Conservation (phyloP, 1,284 basidiomycete species). For the Xerocomus minutiporus region DNA sequence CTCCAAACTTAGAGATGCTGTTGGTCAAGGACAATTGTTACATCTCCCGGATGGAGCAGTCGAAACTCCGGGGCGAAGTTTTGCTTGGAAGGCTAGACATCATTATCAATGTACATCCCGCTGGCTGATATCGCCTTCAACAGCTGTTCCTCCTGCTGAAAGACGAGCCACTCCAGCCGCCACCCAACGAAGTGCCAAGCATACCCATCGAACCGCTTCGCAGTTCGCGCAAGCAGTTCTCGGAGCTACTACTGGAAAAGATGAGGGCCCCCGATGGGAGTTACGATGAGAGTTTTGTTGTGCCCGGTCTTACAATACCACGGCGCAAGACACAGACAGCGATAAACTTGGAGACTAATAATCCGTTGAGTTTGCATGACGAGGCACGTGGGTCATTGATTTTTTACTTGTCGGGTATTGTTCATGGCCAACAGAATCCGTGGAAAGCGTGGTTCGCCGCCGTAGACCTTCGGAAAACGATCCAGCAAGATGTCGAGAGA, state of each 20-base stretch:
- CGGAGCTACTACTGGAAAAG: constrained; percentile 51
- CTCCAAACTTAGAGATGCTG: constrained; percentile 61
- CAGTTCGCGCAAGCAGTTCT: constrained; percentile 48
- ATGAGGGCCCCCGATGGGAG: constrained; percentile 77
- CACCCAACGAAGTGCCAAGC: constrained; percentile 40
- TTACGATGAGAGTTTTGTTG: constrained; percentile 60
- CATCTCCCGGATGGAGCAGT: constrained; percentile 35
- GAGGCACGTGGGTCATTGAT: constrained; percentile 45
- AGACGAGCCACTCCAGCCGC: constrained; percentile 53
- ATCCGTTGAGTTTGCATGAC: constrained; percentile 82
- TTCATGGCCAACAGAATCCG: constrained; percentile 59
- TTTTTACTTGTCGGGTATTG: background rate
- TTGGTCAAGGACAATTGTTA: constrained; percentile 58
- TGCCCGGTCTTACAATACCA: constrained; percentile 46
- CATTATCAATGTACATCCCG: constrained; percentile 2
- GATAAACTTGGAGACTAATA: constrained; percentile 64
- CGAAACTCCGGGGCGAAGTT: constrained; percentile 60
- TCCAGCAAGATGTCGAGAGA: constrained; percentile 87
- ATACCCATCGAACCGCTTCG: constrained; percentile 46
- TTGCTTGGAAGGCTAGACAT: constrained; percentile 70
- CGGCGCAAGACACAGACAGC: constrained; percentile 34
- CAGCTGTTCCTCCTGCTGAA: constrained; percentile 57
- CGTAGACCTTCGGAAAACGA: constrained; percentile 81
- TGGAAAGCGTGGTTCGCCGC: constrained; percentile 91
- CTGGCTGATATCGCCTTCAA: constrained; percentile 4